Evolutionary conservation across 805 yeast species (phyloP), one percentile per base, ranked within the genome.

Genomic region (Barnettozyma sucrosica): DNA sequence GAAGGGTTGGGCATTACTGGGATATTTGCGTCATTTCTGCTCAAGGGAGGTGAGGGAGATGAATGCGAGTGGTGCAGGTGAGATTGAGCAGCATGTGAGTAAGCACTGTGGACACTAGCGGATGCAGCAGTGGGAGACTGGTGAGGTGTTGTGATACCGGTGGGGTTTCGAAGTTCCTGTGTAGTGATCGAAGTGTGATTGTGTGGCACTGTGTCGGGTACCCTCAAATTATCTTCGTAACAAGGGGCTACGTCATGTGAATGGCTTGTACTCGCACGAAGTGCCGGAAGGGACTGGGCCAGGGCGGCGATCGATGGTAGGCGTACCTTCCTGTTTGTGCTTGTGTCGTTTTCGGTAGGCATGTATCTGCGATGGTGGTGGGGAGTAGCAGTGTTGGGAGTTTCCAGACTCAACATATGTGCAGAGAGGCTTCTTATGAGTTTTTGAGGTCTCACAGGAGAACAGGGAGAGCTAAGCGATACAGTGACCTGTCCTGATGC

Each of bases 271-370:
- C 10, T 20, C 5, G 37, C 18, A 13, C 10, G 26, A 10, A 33
- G 32, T 13, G 41, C 28, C 11, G 39, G 47, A 13, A 36, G 36
- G n/a, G 48, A 36, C 16, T 46, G 41, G 7, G 48, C 48, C 9
- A 46, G 14, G 7, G 19, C 16, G 18, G 42, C 38, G 23, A 46
- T 46, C 6, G 48, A 46, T 14, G 48, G 48, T 6, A 46, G 42
- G 18, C 48, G 48, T 16, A 46, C 36, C 19, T 41, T 46, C 13
- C 26, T 38, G 11, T 40, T 32, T 18, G 25, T 33, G 10, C n/a
- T 16, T 8, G 26, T 19, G 19, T 34, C 33, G 36, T 34, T 11
- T 11, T 23, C 21, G 7, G 11, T 18, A 7, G 11, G 21, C 28
- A 25, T 33, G 20, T 5, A 19, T 18, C 23, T 16, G 21, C 18